Percentiles rank a stretch among this genome's conserved stretches.
These are phyloP conservation scores for Leptographium flavum DNA, from an alignment of 2,329 filamentous ascomycete species.

Conservation along the genomic window DNA sequence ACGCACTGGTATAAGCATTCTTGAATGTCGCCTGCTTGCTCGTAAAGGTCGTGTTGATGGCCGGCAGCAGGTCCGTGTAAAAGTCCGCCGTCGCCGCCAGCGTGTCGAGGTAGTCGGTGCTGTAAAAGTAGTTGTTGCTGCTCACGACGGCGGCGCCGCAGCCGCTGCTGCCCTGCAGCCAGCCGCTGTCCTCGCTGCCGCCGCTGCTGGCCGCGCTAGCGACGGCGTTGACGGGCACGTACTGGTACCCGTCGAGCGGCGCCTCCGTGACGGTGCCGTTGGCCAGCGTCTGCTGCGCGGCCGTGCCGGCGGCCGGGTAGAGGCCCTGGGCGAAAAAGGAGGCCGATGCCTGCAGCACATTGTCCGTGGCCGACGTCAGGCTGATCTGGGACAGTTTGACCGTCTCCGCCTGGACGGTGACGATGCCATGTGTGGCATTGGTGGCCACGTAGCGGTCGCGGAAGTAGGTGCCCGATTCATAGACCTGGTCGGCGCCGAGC, in stretches of 20 bases:
- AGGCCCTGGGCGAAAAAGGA: slow-evolving; percentile 71
- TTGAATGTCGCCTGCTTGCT: slow-evolving; percentile 34
- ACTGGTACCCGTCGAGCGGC: slow-evolving; percentile 70
- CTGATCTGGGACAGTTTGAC: slow-evolving; percentile 58
- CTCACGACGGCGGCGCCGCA: slow-evolving; percentile 40
- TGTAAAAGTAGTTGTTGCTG: slow-evolving; percentile 39
- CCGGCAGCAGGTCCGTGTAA: slow-evolving; percentile 37
- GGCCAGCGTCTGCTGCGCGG: slow-evolving; percentile 46
- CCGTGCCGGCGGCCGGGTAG: slow-evolving; percentile 59
- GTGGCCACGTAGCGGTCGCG: slow-evolving; percentile 58
- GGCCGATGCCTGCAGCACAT: slow-evolving; percentile 68
- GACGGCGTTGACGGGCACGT: slow-evolving; percentile 59
- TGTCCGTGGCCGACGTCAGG: slow-evolving; percentile 58
- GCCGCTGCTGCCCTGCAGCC: slow-evolving; percentile 44
- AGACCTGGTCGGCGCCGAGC: slow-evolving; percentile 65
- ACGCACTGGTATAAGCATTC: slow-evolving; percentile 47
- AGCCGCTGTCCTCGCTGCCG: slow-evolving; percentile 40
- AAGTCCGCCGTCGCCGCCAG: slow-evolving; percentile 43
- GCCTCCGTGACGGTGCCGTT: slow-evolving; percentile 54
- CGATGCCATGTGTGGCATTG: slow-evolving; percentile 44
- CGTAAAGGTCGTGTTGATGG: slow-evolving; percentile 37
- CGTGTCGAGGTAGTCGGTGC: slow-evolving; percentile 28
- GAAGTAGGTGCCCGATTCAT: slow-evolving; percentile 59
- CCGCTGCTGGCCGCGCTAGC: slow-evolving; percentile 36
- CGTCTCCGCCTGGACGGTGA: slow-evolving; percentile 48